Base-by-base conservation (phyloP, 257 asterid genomes). In the Echites panduratus region DNA sequence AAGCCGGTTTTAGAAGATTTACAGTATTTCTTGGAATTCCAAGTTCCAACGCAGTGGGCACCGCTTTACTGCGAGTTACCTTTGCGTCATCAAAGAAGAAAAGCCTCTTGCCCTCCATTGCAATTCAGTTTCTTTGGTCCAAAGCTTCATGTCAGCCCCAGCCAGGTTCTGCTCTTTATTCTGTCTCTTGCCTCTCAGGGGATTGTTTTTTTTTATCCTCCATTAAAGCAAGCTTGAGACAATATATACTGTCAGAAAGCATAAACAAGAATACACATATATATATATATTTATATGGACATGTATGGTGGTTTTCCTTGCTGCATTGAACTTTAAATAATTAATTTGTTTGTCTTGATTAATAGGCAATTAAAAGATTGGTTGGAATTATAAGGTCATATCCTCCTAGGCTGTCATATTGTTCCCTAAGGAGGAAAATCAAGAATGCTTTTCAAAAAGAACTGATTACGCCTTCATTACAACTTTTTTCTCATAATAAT, bases 1-100 rank as follows among this genome's bases (percentile, higher is more conserved):
- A 95, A 95, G 73, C 98, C 99, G 35, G 79, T 88, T 59, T 78
- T 89, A 72, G 99, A 92, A 80, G 98, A 95, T 82, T 84, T 95
- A 80, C 96, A 88, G 66, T 89, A 86, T 70, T 95, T 95, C 72
- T 81, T 95, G 74, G 99, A 95, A 87, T 95, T 95, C 83, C 99
- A 95, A 89, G 98, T 95, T 80, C 99, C 96, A 9, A n/a, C n/a
- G n/a, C n/a, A n/a, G n/a, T n/a, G n/a, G n/a, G n/a, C n/a, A n/a
- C n/a, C n/a, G n/a, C n/a, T n/a, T n/a, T n/a, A n/a, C n/a, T n/a
- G n/a, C n/a, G n/a, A n/a, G n/a, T n/a, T n/a, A n/a, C n/a, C n/a
- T n/a, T n/a, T n/a, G n/a, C n/a, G n/a, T 75, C 99, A 92, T 83
- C 99, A 90, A 80, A 90, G 91, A 76, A 87, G 81, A 89, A 87